Percentiles rank a stretch among this genome's conserved stretches.
phyloP scores from a whole-genome alignment of 163 green algal species.

The Scenedesmus sp. region DNA sequence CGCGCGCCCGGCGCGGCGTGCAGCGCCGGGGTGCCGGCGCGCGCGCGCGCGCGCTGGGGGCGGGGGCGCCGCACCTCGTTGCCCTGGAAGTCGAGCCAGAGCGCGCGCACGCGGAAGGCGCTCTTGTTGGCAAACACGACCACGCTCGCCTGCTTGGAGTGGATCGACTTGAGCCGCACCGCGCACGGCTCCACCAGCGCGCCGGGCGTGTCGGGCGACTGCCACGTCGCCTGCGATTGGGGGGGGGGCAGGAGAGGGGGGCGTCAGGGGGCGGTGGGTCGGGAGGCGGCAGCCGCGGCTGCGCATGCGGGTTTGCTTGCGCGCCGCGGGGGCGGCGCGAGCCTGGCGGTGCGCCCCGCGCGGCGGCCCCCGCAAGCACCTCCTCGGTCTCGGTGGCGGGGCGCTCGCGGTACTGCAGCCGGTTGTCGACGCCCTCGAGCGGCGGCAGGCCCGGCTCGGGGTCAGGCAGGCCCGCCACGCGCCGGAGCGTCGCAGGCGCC shows the following conservation, averaged over 20 bases:
- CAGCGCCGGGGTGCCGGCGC: no score
- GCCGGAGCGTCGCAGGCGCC: no score
- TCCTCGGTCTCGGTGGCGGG: slow-evolving; percentile 10
- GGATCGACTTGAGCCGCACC: slow-evolving; percentile 34
- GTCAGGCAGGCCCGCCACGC: neutral
- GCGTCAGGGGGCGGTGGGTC: no score
- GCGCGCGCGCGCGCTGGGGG: no score
- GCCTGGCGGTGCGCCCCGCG: no score
- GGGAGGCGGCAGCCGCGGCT: neutral
- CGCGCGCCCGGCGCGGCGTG: no score
- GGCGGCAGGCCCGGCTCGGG: slow-evolving; percentile 9
- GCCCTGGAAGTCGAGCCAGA: slow-evolving; percentile 52
- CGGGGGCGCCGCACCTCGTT: slow-evolving; percentile 37
- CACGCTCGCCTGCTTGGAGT: slow-evolving; percentile 27
- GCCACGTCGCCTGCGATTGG: slow-evolving; percentile 33
- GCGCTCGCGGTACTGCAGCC: slow-evolving; percentile 13
- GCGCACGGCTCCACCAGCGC: slow-evolving; percentile 22
- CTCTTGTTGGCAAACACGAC: slow-evolving; percentile 50
- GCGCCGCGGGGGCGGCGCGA: no score
- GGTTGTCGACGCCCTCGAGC: slow-evolving; percentile 18
- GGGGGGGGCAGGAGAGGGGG: no score
- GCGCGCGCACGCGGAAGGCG: slow-evolving; percentile 24
- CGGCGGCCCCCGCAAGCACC: slow-evolving; percentile 1
- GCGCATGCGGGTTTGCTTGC: neutral
- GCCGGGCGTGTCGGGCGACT: slow-evolving; percentile 14